Base-by-base conservation (phyloP, 2,329 filamentous ascomycete species). In the Aureobasidium sp. region DNA sequence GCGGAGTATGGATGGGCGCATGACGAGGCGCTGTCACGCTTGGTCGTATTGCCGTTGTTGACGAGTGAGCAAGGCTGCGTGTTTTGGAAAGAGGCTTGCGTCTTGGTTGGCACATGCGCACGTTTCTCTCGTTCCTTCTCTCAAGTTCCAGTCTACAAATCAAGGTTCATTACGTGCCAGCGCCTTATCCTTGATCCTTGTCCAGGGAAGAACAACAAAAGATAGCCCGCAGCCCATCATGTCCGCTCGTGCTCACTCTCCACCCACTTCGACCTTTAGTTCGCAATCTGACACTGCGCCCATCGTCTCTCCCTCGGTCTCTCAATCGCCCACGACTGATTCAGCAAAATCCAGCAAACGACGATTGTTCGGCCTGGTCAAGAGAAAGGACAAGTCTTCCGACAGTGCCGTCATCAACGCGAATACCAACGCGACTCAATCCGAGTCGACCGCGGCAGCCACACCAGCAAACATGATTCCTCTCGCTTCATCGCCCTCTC, bases 401-500 rank as follows among this genome's bases (percentile, higher is more conserved):
- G 35, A 65, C 61, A 54, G 39, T 48, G 57, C 48, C 37, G 35
- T 19, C 37, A 54, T 54, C 39, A 49, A 62, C 60, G 59, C 63
- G 62, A 48, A 27, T 48, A 60, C 58, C 61, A 58, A 58, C 63
- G 49, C 37, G 48, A 48, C 45, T 29, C 64, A 47, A 52, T 58
- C 54, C 33, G 49, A 45, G 24, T 14, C 52, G 47, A 33, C 35
- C 40, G 12, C 48, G 22, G 40, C 40, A 44, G 19, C 40, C 22
- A n/a, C 42, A 39, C 40, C 52, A 59, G 24, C 50, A 56, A 35
- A 63, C 53, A 58, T 62, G 62, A n/a, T 37, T 27, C 45, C 61
- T 59, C n/a, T 40, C 64, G 27, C 63, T 62, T 48, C 65, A 15
- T 62, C 66, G 49, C 67, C 69, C 19, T 44, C 67, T 37, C 68